Evolutionary conservation across 495 filamentous ascomycete genomes (phyloP).

Genomic region (Tetracladium setigerum): DNA sequence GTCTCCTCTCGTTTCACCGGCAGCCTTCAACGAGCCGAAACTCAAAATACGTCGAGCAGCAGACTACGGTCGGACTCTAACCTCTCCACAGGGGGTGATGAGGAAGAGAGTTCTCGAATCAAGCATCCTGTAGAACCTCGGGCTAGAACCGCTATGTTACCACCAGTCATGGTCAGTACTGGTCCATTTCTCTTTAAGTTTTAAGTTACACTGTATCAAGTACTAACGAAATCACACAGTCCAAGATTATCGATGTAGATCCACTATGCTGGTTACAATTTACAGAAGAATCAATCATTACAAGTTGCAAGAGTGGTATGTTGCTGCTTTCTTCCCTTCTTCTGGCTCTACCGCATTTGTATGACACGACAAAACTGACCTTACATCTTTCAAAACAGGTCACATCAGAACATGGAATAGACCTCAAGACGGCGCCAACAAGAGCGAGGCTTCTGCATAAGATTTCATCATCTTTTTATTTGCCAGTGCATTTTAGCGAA

Average conservation of each 20-base stretch:
- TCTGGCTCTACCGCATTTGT: no score
- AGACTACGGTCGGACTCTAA: constrained; percentile 60
- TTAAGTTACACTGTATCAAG: not conserved
- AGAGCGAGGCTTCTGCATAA: constrained; percentile 8
- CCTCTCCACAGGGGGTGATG: constrained; percentile 38
- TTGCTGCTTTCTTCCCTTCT: constrained; percentile 8
- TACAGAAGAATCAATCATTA: constrained; percentile 83
- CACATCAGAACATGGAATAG: constrained; percentile 86
- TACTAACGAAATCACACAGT: constrained; percentile 36
- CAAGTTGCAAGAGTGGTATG: constrained; percentile 80
- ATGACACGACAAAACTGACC: not conserved
- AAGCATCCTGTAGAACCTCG: constrained; percentile 76
- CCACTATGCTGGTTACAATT: constrained; percentile 87
- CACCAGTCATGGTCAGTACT: constrained; percentile 76
- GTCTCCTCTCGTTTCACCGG: constrained; percentile 45
- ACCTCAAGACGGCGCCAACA: constrained; percentile 52
- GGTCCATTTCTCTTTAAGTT: not conserved
- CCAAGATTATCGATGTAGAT: constrained; percentile 78
- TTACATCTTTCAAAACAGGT: constrained; percentile 38
- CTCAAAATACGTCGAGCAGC: constrained; percentile 42
- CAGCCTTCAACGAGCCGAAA: constrained; percentile 37
- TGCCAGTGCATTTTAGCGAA: no score
- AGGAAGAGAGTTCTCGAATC: constrained; percentile 35
- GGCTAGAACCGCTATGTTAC: constrained; percentile 72
- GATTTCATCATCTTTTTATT: not conserved